Evolutionary conservation across 176 grass and related monocot genomes (phyloP).

Genomic region (Ananas comosus): DNA sequence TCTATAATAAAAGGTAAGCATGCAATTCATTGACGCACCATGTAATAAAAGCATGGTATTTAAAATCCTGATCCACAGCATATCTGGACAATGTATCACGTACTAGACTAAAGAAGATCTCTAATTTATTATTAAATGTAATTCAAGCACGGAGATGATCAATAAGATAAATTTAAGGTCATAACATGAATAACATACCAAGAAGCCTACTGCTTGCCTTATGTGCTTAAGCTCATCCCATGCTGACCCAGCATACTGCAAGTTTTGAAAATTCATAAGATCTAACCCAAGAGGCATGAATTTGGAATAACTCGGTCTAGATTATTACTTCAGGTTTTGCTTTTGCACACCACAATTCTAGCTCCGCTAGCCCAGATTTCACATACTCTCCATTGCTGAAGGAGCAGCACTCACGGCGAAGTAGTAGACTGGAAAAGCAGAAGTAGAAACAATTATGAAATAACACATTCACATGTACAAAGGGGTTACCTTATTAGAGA

Average conservation of each 20-base stretch:
- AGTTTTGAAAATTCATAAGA: neutral
- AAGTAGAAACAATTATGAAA: conserved; percentile 1
- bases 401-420: conserved; percentile 71
- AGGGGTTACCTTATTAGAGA: neutral
- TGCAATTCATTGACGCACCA: no score
- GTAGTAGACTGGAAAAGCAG: conserved; percentile 34
- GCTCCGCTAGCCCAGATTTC: conserved; percentile 52
- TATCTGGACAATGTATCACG: no score
- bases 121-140: no score
- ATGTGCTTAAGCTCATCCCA: no score
- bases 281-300: neutral
- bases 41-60: no score
- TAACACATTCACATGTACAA: neutral
- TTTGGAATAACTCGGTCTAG: neutral
- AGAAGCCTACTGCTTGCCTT: no score
- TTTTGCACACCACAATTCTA: conserved; percentile 51
- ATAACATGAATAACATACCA: conserved; percentile 31
- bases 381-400: conserved; percentile 74
- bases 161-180: no score
- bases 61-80: no score
- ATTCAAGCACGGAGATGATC: no score
- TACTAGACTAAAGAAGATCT: no score
- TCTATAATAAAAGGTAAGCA: no score
- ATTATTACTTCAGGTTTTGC: conserved; percentile 1
- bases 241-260: neutral